Conservation (phyloP, 2,329 filamentous ascomycete species). For the Colletotrichum godetiae region DNA sequence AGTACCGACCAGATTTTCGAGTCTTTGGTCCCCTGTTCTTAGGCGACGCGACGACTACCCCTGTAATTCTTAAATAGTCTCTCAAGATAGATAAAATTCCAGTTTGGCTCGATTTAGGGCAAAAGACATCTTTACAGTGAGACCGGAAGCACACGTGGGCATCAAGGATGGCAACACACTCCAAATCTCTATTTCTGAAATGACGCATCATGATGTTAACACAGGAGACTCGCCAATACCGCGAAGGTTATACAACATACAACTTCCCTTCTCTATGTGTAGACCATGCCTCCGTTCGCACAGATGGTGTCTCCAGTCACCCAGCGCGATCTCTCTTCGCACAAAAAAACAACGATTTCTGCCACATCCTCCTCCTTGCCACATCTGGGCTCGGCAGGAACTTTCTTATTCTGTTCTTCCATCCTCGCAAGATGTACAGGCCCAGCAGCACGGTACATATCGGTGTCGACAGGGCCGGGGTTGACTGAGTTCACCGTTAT, state of each 20-base stretch:
- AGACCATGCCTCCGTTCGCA: slow-evolving; percentile 27
- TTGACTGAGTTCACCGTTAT: slow-evolving; percentile 47
- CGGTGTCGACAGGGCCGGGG: slow-evolving; percentile 43
- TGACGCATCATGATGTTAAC: too few relatives aligned
- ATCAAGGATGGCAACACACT: too few relatives aligned
- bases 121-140: too few relatives aligned
- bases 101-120: too few relatives aligned
- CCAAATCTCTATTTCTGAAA: too few relatives aligned
- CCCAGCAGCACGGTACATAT: slow-evolving; percentile 29
- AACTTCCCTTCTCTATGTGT: neutral
- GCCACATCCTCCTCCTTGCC: slow-evolving; percentile 20
- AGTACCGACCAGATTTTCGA: too few relatives aligned
- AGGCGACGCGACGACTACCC: too few relatives aligned
- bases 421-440: slow-evolving; percentile 17
- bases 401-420: slow-evolving; percentile 21
- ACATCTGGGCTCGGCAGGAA: slow-evolving; percentile 23
- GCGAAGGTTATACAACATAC: neutral
- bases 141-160: too few relatives aligned
- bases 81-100: too few relatives aligned
- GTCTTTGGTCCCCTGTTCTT: too few relatives aligned
- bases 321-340: slow-evolving; percentile 24
- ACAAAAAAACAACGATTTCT: slow-evolving; percentile 24
- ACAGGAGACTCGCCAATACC: too few relatives aligned
- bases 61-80: too few relatives aligned
- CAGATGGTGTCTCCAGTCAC: slow-evolving; percentile 27